A percentile compares a stretch with the other conserved stretches of the same genome.
phyloP scores from a whole-genome alignment of 2,329 filamentous ascomycete species.

The Calcarisporium arbuscula region DNA sequence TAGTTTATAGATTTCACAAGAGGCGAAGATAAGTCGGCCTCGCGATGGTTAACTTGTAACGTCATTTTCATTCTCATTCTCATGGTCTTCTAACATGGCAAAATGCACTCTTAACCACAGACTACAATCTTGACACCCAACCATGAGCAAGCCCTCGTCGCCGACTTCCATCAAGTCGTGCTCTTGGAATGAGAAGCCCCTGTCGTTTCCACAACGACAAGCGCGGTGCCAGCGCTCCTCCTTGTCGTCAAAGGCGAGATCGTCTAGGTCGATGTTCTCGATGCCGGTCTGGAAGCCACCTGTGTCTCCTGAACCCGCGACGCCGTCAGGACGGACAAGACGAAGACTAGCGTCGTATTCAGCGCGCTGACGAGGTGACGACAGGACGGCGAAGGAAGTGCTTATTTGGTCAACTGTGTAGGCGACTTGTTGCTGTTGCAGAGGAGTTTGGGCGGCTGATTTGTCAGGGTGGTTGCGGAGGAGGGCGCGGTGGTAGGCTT shows the following conservation, averaged over 20 bases:
- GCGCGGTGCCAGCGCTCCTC: conserved; percentile 45
- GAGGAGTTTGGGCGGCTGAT: conserved; percentile 10
- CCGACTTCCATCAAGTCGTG: conserved; percentile 52
- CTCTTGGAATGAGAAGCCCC: conserved; percentile 54
- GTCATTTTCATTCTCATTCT: conserved; percentile 11
- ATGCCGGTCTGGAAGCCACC: conserved; percentile 49
- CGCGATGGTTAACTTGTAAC: no score
- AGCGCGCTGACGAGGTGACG: conserved; percentile 38
- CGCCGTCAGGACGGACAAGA: conserved; percentile 19
- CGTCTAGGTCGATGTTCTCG: conserved; percentile 60
- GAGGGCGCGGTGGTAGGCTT: conserved; percentile 58
- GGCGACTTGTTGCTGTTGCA: conserved; percentile 7
- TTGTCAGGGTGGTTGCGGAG: conserved; percentile 63
- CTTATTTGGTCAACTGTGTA: conserved; percentile 60
- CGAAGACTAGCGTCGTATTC: conserved; percentile 49
- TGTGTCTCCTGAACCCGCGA: conserved; percentile 13
- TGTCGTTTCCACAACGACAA: conserved; percentile 59
- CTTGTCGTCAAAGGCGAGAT: conserved; percentile 47
- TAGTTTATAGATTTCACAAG: no score
- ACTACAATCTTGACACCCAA: conserved; percentile 61
- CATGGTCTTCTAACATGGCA: conserved; percentile 41
- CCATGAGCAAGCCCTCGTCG: conserved; percentile 54
- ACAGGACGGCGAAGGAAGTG: conserved; percentile 51
- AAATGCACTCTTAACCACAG: conserved; percentile 61
- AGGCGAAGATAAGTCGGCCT: no score